Conservation (phyloP, 2,329 filamentous ascomycete species). For the Cryphonectria naterciae region DNA sequence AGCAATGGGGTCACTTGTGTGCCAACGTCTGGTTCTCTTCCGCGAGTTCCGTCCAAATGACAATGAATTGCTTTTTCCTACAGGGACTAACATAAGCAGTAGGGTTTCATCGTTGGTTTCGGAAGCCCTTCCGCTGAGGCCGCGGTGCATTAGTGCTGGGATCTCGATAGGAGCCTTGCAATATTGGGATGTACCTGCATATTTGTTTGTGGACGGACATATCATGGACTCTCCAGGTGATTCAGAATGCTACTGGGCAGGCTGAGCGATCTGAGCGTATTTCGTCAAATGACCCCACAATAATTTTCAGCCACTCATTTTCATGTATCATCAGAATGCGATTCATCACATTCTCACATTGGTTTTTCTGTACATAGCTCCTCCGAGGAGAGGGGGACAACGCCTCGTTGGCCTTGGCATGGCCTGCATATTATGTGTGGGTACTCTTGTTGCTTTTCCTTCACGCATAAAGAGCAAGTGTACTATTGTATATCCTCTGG, state of each 20-base stretch:
- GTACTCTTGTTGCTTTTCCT: too few relatives aligned
- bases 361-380: not conserved
- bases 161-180: slow-evolving; percentile 6
- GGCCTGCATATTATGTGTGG: not conserved
- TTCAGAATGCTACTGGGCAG: not conserved
- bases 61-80: slow-evolving; percentile 6
- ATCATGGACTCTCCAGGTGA: not conserved
- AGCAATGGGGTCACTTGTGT: not conserved
- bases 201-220: not conserved
- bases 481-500: not conserved
- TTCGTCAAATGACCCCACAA: not conserved
- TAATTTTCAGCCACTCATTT: slow-evolving; percentile 3
- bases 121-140: not conserved
- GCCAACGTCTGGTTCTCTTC: not conserved
- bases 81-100: not conserved
- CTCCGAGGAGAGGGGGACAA: not conserved
- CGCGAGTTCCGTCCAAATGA: not conserved
- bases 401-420: not conserved
- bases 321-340: not conserved
- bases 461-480: not conserved
- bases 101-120: slow-evolving; percentile 10
- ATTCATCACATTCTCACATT: not conserved
- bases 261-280: not conserved
- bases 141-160: slow-evolving; percentile 1
- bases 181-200: slow-evolving; percentile 8